Percentiles rank a stretch among this genome's conserved stretches.
These are phyloP conservation scores for Mycena citricolor DNA, from an alignment of 1,284 basidiomycete genomes.

Conservation along the genomic window DNA sequence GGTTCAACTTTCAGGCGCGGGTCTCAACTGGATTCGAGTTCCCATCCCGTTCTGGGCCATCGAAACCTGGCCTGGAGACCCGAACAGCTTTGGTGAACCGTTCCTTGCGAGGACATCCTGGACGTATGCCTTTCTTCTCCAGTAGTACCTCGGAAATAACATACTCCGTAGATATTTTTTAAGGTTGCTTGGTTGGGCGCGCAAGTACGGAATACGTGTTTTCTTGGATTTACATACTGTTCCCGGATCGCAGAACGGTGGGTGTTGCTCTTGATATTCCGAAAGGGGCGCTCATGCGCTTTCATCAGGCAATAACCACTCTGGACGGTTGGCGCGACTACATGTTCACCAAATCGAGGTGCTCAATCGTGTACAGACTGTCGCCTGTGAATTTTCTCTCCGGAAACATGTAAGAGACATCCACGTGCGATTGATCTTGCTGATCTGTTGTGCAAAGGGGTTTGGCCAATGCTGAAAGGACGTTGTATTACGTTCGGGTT, in stretches of 20 bases:
- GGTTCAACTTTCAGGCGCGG: constrained; percentile 35
- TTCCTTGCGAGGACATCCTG: constrained; percentile 47
- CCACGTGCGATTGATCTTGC: background rate
- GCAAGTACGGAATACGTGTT: constrained; percentile 72
- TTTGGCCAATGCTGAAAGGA: constrained; percentile 69
- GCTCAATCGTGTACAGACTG: constrained; percentile 28
- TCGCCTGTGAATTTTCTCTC: constrained; percentile 56
- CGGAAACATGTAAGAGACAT: constrained; percentile 30
- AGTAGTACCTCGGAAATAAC: background rate
- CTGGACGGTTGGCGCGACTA: constrained; percentile 32
- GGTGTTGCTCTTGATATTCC: constrained; percentile 6
- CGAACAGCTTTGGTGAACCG: constrained; percentile 63
- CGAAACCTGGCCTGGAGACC: constrained; percentile 41
- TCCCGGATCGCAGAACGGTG: constrained; percentile 66
- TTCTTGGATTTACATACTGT: constrained; percentile 66
- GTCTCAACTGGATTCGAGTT: constrained; percentile 69
- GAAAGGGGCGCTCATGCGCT: constrained; percentile 21
- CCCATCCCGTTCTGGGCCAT: constrained; percentile 75
- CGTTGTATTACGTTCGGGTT: constrained; percentile 74
- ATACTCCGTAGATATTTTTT: constrained; percentile 47
- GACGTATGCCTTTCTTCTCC: constrained; percentile 35
- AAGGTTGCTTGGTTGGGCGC: constrained; percentile 63
- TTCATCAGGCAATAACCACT: constrained; percentile 46
- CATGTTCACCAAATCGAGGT: background rate
- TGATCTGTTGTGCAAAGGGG: constrained; percentile 28